phyloP scores from a whole-genome alignment of 176 grass and related monocot genomes.

The Phoenix roebelenii region DNA sequence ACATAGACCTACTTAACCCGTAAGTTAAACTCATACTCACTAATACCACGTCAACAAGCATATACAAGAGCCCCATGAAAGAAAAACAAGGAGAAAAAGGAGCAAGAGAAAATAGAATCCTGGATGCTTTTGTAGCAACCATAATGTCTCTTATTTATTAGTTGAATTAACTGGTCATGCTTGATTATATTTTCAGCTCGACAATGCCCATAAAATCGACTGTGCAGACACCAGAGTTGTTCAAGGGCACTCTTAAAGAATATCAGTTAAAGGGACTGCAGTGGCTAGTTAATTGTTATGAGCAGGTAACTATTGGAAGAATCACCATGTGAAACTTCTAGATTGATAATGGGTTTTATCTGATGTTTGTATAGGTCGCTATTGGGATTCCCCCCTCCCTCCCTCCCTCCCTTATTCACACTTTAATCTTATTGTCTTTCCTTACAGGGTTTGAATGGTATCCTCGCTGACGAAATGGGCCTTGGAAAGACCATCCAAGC shows the following conservation, averaged over 20 bases:
- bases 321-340: too few relatives aligned
- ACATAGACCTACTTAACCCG: slow-evolving; percentile 94
- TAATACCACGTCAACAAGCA: slow-evolving; percentile 1
- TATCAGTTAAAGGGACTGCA: slow-evolving; percentile 97
- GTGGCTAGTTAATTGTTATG: slow-evolving; percentile 99
- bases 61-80: not conserved
- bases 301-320: slow-evolving; percentile 52
- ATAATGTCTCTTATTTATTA: too few relatives aligned
- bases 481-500: slow-evolving; percentile 99
- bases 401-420: too few relatives aligned
- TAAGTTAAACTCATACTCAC: slow-evolving; percentile 34
- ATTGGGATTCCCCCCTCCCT: too few relatives aligned
- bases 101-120: too few relatives aligned
- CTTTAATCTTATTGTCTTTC: too few relatives aligned
- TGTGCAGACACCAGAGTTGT: slow-evolving; percentile 86
- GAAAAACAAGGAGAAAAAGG: too few relatives aligned
- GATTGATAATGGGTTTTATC: too few relatives aligned
- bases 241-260: slow-evolving; percentile 94
- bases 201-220: slow-evolving; percentile 94
- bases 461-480: slow-evolving; percentile 99
- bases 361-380: too few relatives aligned
- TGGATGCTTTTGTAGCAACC: too few relatives aligned
- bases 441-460: slow-evolving; percentile 90
- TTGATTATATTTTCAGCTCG: slow-evolving; percentile 54
- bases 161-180: too few relatives aligned